Base-by-base conservation (phyloP, 2,329 filamentous ascomycete species). In the Ascosphaera pollenicola region DNA sequence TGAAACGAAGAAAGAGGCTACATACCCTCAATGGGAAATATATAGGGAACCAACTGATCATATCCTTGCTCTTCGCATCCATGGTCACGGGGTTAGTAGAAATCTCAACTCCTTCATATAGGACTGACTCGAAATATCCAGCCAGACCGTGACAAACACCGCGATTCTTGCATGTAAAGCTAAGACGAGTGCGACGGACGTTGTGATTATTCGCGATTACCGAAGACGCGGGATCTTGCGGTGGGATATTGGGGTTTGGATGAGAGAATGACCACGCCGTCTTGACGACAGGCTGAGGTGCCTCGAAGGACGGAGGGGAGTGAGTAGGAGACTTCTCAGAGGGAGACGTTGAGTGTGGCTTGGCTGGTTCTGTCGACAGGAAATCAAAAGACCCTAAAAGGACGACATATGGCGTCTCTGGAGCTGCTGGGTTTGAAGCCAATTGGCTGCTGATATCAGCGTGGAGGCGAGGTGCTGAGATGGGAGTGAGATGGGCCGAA, bases 1-100 rank as follows among this genome's bases (percentile, higher is more conserved):
- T 8, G 26, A 37, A 36, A 37, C 7, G 37, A 8, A 8, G 17
- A 31, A 38, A 41, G 35, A 32, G 17, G 18, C 17, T 38, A 54
- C 70, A 51, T 64, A 85, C 84, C 73, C 89, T 92, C 11, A 98
- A 62, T 0, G 91, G 89, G 54, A 98, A 98, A 62, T 87, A 94
- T 21, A 98, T 95, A 1, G 89, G 89, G 55, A 98, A 98, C 89
- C 89, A 98, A 40, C 82, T 92, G 46, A 94, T 92, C 91, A 98
- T 98, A 50, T 91, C 85, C 53, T 78, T 79, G 65, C 84, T 93
- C 70, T 95, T 95, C 41, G 64, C 63, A 41, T 89, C 82, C 60
- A 98, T 95, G 21, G 78, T 81, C 46, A 92, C 79, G 0, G 89
- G 91, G 50, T 93, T 78, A 3, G 80, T 98, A 51, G 83, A 92